Evolutionary conservation across 192 early-diverging fungal species (phyloP), one percentile per base, ranked within the genome.

Genomic region (Backusella circina): DNA sequence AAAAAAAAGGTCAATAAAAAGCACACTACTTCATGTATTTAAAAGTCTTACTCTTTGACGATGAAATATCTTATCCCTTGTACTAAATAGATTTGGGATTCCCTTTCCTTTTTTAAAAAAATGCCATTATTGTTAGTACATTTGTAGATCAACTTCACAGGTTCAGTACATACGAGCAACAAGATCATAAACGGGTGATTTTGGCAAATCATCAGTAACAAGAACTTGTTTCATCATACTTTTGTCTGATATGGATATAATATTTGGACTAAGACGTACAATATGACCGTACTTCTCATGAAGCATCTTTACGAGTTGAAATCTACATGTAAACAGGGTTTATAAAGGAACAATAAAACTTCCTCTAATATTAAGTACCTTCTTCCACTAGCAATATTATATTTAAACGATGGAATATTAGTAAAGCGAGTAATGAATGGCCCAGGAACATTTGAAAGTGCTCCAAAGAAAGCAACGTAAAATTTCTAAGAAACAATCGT

Each of bases 231-330:
- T 79, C 23, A 86, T 78, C 65, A 82, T 77, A 33, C 84, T 76
- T 61, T 84, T 85, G 67, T 84, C 80, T 2, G 82, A 69, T 7
- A 88, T 76, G 21, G 80, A 72, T 10, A 88, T 71, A 10, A 72
- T 41, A 8, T 76, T 77, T 1, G 84, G 73, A 5, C 67, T 75
- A n/a, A 84, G 30, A 35, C 82, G 75, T 18, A 85, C 83, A 44
- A 86, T 71, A 12, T 61, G 79, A 2, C 87, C 87, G 68, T 85
- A 86, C 28, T 80, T 50, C 16, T 65, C 64, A 33, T 86, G 85
- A 30, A 79, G 67, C 0, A 23, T 26, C 30, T 72, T 51, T 9
- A 80, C 4, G 15, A 47, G 44, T 23, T 64, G 26, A 57, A 41
- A 74, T 30, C 72, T 79, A 50, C 13, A n/a, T 4, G 15, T 28